Percentiles rank a stretch among this genome's conserved stretches.
These are phyloP conservation scores for Pythium phragmitis DNA, from an alignment of 352 stramenopile genomes.

Conservation along the genomic window DNA sequence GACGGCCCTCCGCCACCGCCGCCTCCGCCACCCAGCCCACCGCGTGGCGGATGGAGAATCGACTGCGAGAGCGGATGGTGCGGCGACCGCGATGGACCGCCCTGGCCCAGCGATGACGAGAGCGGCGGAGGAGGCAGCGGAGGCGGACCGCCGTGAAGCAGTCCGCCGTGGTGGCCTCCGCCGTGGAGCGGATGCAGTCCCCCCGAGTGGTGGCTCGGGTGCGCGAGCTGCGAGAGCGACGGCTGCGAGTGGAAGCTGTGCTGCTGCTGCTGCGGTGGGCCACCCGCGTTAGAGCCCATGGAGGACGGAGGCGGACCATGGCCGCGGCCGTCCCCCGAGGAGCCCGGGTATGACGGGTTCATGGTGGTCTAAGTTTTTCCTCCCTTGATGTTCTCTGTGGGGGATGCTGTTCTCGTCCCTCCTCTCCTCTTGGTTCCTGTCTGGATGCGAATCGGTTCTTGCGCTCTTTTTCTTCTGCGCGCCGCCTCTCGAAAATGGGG, in stretches of 20 bases:
- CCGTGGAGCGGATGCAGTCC: constrained; percentile 70
- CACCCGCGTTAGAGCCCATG: constrained; percentile 33
- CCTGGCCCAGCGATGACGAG: constrained; percentile 45
- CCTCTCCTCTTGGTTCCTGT: background rate
- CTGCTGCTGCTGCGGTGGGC: constrained; percentile 19
- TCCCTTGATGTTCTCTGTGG: constrained; percentile 5
- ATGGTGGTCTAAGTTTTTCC: constrained; percentile 29
- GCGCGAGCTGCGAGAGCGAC: constrained; percentile 60
- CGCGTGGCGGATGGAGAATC: constrained; percentile 67
- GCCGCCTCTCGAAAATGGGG: constrained; percentile 24
- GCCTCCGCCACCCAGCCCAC: constrained; percentile 29
- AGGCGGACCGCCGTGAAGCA: constrained; percentile 60
- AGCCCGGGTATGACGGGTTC: constrained; percentile 79
- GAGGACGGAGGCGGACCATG: constrained; percentile 42
- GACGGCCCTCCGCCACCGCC: constrained; percentile 40
- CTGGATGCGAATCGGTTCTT: background rate
- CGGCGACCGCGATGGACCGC: constrained; percentile 52
- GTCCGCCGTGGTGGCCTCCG: constrained; percentile 34
- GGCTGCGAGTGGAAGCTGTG: constrained; percentile 71
- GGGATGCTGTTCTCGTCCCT: background rate
- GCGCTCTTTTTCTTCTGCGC: constrained; percentile 10
- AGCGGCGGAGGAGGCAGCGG: constrained; percentile 66
- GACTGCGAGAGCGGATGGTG: constrained; percentile 64
- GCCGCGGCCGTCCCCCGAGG: constrained; percentile 49
- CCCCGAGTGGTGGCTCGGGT: constrained; percentile 40